These are phyloP conservation scores for Protomyces arabidopsidicola DNA, from an alignment of 1,139 yeast species.

Conservation along the genomic window DNA sequence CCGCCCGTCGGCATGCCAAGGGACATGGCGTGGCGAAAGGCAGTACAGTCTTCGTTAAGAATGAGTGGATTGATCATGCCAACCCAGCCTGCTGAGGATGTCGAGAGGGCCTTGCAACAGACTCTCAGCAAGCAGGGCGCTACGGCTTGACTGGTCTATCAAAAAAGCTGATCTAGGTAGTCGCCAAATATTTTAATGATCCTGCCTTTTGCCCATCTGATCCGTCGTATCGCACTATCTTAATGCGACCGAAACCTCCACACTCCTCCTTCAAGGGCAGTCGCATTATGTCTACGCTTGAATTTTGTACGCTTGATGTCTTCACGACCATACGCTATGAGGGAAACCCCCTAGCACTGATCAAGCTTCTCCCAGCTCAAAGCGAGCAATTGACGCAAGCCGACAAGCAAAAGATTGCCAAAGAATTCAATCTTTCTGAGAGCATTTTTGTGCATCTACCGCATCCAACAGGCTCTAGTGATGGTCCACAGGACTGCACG, in stretches of 20 bases:
- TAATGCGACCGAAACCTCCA: no score
- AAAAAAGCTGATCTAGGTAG: not conserved
- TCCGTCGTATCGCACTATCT: no score
- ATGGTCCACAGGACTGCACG: not conserved
- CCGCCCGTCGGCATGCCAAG: conserved; percentile 14
- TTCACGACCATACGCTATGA: not conserved
- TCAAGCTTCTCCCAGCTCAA: conserved; percentile 1
- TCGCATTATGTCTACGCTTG: not conserved
- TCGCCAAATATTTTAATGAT: no score
- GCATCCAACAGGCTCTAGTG: not conserved
- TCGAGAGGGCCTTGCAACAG: not conserved
- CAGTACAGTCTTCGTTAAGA: conserved; percentile 14
- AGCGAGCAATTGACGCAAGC: not conserved
- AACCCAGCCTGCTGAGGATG: not conserved
- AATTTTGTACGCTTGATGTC: conserved; percentile 10
- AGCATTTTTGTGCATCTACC: conserved; percentile 11
- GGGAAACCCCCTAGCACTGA: conserved; percentile 18
- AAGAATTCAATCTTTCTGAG: conserved; percentile 22
- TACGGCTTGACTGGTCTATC: not conserved
- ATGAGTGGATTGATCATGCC: conserved; percentile 25
- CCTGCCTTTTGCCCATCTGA: no score
- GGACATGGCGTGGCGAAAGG: conserved; percentile 8
- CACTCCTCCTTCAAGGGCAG: not conserved
- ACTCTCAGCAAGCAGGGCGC: not conserved
- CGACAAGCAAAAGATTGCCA: conserved; percentile 14